Base-by-base conservation (phyloP, 1,284 basidiomycete genomes). In the Malassezia furfur region DNA sequence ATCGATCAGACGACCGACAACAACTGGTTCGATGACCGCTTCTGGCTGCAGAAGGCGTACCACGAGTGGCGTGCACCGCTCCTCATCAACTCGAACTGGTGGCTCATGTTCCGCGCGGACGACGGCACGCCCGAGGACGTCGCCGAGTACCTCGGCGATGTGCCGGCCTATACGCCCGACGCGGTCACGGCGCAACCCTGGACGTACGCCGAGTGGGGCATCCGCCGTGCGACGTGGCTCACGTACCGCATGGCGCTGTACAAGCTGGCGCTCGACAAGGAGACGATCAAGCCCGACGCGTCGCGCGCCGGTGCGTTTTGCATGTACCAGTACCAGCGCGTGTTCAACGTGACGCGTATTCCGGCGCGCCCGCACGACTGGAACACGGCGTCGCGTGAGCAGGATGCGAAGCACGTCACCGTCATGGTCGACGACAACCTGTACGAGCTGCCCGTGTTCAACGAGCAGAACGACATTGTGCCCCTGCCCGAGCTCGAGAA, bases 11-110 rank as follows among this genome's bases (percentile, higher is more conserved):
- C 80, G 2, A 91, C 90, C 7, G 87, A 88, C 0, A 81, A 86
- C 76, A 96, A 94, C 75, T 96, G 93, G 93, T 81, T 98, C 12
- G 84, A 94, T 66, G 91, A 96, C 76, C 89, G 88, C 52, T 86
- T 91, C 68, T 96, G 93, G 93, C 79, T 85, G 54, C 84, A 86
- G 64, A 85, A 87, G 64, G 85, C 88, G 0, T 98, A 96, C 76
- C 84, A 89, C 60, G 86, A 90, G 76, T 89, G 85, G 84, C 82
- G 91, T 43, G 82, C 83, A 1, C 89, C 93, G 0, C 78, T 96
- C 31, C 79, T 89, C 55, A 78, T 98, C 68, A 88, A 96, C 77
- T 93, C 90, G 9, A 96, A 96, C 72, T 96, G 91, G 91, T 96
- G 91, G 91, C 79, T 96, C 41, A 80, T 88, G n/a, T 87, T 91